These are phyloP conservation scores for Marvania coccoides DNA, from an alignment of 139 green algal genomes.

Conservation along the genomic window DNA sequence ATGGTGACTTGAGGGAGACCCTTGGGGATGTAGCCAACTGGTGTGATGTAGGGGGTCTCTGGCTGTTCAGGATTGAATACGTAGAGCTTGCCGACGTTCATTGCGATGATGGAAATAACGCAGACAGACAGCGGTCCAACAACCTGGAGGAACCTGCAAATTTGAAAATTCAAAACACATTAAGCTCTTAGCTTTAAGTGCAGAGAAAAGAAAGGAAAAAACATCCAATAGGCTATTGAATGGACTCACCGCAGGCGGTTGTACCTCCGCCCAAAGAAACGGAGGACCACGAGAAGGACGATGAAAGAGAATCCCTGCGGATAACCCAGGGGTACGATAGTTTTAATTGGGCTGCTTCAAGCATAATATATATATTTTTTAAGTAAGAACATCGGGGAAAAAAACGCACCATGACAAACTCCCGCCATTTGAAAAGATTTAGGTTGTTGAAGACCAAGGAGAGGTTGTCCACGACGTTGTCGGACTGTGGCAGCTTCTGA, in stretches of 20 bases:
- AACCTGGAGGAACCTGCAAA: constrained; percentile 24
- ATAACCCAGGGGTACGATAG: no score
- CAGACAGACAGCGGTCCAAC: constrained; percentile 44
- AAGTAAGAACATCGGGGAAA: no score
- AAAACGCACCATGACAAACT: constrained; percentile 53
- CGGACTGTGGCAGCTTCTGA: constrained; percentile 28
- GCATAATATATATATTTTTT: no score
- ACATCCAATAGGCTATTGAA: no score
- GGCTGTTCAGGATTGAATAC: neutral
- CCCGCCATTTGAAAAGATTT: constrained; percentile 21
- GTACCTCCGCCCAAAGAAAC: neutral
- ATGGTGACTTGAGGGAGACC: constrained; percentile 37
- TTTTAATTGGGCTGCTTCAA: no score
- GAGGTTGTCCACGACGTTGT: constrained; percentile 25
- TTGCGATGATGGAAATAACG: constrained; percentile 41
- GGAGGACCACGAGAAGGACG: constrained; percentile 31
- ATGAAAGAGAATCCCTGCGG: constrained; percentile 37
- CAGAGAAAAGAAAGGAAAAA: no score
- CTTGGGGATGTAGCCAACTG: constrained; percentile 32
- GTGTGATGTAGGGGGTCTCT: constrained; percentile 21
- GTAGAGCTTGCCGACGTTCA: constrained; percentile 32
- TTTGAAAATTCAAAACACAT: no score
- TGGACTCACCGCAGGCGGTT: no score
- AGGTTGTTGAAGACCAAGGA: constrained; percentile 18
- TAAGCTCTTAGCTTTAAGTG: no score